Evolutionary conservation across 306 rosid genomes (phyloP).

Genomic region (Boehmeria nivea): DNA sequence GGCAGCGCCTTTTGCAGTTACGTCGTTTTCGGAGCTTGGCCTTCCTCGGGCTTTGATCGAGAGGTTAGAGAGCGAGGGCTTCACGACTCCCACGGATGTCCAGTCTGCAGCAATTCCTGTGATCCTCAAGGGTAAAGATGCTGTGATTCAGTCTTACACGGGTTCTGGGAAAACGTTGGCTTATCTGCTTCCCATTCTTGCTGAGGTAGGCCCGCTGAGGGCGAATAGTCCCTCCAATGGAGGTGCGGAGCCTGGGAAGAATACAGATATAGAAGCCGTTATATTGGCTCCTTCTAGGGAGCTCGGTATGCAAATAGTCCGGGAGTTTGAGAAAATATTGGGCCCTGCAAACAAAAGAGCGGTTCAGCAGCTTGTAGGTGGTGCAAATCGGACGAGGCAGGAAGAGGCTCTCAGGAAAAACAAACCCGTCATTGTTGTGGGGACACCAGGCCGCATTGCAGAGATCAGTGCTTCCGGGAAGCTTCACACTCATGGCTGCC

Average conservation of each 20-base stretch:
- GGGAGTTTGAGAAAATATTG: constrained; percentile 85
- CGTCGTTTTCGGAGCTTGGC: constrained; percentile 81
- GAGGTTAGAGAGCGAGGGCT: constrained; percentile 71
- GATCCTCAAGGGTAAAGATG: constrained; percentile 62
- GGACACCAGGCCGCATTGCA: constrained; percentile 90
- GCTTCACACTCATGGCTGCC: constrained; percentile 82
- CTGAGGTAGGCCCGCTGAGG: constrained; percentile 62
- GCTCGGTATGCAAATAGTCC: constrained; percentile 94
- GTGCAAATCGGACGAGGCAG: constrained; percentile 85
- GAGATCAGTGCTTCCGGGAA: constrained; percentile 91
- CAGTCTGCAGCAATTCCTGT: constrained; percentile 85
- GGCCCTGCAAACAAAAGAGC: constrained; percentile 58
- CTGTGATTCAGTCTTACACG: constrained; percentile 86
- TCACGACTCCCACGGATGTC: constrained; percentile 72
- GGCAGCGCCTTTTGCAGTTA: constrained; percentile 57
- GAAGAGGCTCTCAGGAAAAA: constrained; percentile 92
- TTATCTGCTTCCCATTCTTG: constrained; percentile 75
- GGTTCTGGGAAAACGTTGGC: constrained; percentile 95
- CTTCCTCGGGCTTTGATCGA: constrained; percentile 52
- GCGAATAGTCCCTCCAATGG: constrained; percentile 18
- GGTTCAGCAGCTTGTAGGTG: constrained; percentile 97
- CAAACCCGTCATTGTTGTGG: constrained; percentile 81
- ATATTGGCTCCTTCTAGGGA: constrained; percentile 96
- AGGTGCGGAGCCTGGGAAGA: constrained; percentile 40
- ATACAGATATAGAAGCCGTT: constrained; percentile 70